A percentile compares a stretch with the other conserved stretches of the same genome.
Evolutionary conservation across 1,284 basidiomycete species (phyloP).

Genomic region (Pseudozyma tsukubaensis): DNA sequence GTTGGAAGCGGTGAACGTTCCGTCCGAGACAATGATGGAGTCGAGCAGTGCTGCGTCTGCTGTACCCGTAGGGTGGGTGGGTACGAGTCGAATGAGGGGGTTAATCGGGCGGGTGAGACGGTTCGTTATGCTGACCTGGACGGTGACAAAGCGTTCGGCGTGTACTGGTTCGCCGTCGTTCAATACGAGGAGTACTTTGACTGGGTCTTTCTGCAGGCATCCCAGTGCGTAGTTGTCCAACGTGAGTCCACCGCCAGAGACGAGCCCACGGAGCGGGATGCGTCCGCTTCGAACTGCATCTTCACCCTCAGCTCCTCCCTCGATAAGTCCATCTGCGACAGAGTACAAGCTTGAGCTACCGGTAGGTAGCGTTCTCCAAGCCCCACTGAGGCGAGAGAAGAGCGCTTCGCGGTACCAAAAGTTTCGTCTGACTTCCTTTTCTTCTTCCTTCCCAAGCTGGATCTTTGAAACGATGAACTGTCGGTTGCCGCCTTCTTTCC

Average conservation of each 20-base stretch:
- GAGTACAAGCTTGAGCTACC: neutral
- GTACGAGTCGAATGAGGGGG: slow-evolving; percentile 39
- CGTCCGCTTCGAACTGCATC: slow-evolving; percentile 9
- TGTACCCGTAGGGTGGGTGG: slow-evolving; percentile 7
- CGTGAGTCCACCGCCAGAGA: slow-evolving; percentile 14
- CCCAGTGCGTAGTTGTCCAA: slow-evolving; percentile 9
- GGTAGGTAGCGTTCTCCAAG: slow-evolving; percentile 75
- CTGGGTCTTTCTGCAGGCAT: slow-evolving; percentile 14
- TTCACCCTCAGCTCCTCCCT: neutral
- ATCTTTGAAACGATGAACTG: slow-evolving; percentile 90
- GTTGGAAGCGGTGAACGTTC: slow-evolving; percentile 12
- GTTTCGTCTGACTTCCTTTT: slow-evolving; percentile 77
- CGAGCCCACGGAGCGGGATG: slow-evolving; percentile 12
- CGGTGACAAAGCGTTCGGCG: slow-evolving; percentile 17
- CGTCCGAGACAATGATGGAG: slow-evolving; percentile 22
- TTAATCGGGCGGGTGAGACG: slow-evolving; percentile 13
- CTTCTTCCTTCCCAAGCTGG: slow-evolving; percentile 75
- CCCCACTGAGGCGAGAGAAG: slow-evolving; percentile 76
- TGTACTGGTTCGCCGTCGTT: slow-evolving; percentile 2
- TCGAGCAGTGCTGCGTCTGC: slow-evolving; percentile 13
- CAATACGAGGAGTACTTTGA: slow-evolving; percentile 16
- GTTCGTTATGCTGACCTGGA: slow-evolving; percentile 21
- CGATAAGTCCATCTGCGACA: neutral
- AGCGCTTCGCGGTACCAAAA: slow-evolving; percentile 95
- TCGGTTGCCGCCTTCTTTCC: slow-evolving; percentile 72